phyloP scores from a whole-genome alignment of 495 filamentous ascomycete species.

The Aspergillus diversus region DNA sequence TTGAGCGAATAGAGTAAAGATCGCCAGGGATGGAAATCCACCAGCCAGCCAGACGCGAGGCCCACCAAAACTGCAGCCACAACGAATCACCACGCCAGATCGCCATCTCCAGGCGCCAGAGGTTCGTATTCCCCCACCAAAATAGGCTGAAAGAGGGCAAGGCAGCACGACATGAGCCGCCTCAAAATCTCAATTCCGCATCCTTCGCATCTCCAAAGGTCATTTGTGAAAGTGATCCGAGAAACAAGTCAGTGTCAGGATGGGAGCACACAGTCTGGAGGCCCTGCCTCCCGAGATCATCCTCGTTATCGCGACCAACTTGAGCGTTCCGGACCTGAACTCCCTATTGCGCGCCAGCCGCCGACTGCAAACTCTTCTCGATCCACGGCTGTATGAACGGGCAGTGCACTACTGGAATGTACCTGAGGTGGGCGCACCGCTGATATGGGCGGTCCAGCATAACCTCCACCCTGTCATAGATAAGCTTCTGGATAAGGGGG shows the following conservation, averaged over 20 bases:
- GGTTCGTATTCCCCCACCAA: neutral
- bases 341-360: neutral
- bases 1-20: neutral
- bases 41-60: neutral
- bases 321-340: neutral
- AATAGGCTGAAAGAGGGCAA: neutral
- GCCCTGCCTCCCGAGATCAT: slow-evolving; percentile 1
- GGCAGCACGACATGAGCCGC: slow-evolving; percentile 1
- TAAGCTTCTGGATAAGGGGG: slow-evolving; percentile 2
- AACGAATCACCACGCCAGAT: neutral
- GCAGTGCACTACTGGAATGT: neutral
- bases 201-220: slow-evolving; percentile 1
- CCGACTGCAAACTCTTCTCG: neutral
- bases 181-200: slow-evolving; percentile 2
- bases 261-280: neutral
- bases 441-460: neutral
- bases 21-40: neutral
- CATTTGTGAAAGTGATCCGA: neutral
- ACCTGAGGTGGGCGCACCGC: neutral
- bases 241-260: slow-evolving; percentile 1
- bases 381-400: neutral
- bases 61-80: neutral
- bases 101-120: neutral
- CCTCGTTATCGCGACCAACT: slow-evolving; percentile 2
- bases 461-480: neutral